Evolutionary conservation across 2,329 filamentous ascomycete species (phyloP).

Genomic region (Tricladium varicosporioides): DNA sequence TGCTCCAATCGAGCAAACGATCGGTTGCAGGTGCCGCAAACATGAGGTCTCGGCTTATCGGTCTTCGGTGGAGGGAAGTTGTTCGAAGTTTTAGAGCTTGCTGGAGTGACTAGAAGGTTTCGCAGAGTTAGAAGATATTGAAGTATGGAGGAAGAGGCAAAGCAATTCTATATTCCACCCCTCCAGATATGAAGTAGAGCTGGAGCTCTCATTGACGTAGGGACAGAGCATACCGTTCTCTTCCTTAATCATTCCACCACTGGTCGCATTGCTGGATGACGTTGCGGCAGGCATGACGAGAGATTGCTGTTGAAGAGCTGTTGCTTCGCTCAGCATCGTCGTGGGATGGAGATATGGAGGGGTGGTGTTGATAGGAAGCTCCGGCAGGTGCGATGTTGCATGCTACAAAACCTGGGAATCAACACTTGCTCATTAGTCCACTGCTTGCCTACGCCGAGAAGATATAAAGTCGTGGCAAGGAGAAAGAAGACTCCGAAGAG

Average conservation of each 20-base stretch:
- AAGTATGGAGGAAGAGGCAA: slow-evolving; percentile 8
- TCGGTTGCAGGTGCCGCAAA: slow-evolving; percentile 85
- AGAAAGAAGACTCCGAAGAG: slow-evolving; percentile 1
- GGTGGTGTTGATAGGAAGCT: slow-evolving; percentile 13
- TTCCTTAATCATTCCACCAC: slow-evolving; percentile 27
- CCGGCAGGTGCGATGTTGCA: slow-evolving; percentile 15
- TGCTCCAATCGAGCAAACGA: slow-evolving; percentile 96
- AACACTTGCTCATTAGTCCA: slow-evolving; percentile 9
- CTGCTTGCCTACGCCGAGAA: not conserved
- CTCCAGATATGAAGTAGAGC: not conserved
- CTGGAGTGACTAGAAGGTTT: slow-evolving; percentile 12
- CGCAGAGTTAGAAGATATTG: not conserved
- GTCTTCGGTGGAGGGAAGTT: slow-evolving; percentile 80
- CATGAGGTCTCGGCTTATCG: slow-evolving; percentile 93
- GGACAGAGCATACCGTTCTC: slow-evolving; percentile 31
- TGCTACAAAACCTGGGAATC: slow-evolving; percentile 23
- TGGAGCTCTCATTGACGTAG: not conserved
- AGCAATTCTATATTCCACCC: slow-evolving; percentile 9
- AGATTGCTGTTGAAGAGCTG: slow-evolving; percentile 24
- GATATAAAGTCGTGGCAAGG: slow-evolving; percentile 23
- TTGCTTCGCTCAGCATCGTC: slow-evolving; percentile 30
- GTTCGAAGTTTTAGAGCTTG: slow-evolving; percentile 28
- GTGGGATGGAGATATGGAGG: slow-evolving; percentile 10
- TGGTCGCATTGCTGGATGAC: slow-evolving; percentile 27
- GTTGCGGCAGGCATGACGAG: slow-evolving; percentile 32